Percentiles rank a stretch among this genome's conserved stretches.
Conservation (phyloP, 345 rosid genomes). For the Murraya paniculata region DNA sequence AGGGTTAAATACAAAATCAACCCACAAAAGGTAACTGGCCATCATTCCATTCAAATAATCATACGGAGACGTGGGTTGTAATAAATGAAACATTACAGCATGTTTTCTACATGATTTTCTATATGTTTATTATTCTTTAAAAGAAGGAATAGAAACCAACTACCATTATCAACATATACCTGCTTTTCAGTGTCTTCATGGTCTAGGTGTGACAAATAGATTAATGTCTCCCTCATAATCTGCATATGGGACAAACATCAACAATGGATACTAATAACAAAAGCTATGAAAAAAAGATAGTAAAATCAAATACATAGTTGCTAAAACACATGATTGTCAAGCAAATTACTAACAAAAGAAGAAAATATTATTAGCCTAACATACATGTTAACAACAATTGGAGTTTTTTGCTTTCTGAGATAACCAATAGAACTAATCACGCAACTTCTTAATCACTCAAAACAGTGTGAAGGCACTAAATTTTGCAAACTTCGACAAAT, state of each 20-base stretch:
- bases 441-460: constrained; percentile 1
- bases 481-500: background rate
- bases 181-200: constrained; percentile 98
- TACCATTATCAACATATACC: constrained; percentile 35
- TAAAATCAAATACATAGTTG: background rate
- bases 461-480: background rate
- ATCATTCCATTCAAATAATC: background rate
- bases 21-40: background rate
- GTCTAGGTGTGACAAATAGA: constrained; percentile 93
- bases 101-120: no score
- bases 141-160: background rate
- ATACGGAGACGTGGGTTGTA: no score
- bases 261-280: background rate
- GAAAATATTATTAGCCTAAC: no score
- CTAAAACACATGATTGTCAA: background rate
- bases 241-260: constrained; percentile 36
- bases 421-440: background rate
- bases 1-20: background rate
- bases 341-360: background rate
- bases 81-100: background rate
- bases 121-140: background rate
- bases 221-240: constrained; percentile 97
- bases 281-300: background rate
- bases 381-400: background rate
- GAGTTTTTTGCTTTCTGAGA: background rate